Conservation (phyloP, 805 yeast genomes). For the Grigorovia transvaalensis region DNA sequence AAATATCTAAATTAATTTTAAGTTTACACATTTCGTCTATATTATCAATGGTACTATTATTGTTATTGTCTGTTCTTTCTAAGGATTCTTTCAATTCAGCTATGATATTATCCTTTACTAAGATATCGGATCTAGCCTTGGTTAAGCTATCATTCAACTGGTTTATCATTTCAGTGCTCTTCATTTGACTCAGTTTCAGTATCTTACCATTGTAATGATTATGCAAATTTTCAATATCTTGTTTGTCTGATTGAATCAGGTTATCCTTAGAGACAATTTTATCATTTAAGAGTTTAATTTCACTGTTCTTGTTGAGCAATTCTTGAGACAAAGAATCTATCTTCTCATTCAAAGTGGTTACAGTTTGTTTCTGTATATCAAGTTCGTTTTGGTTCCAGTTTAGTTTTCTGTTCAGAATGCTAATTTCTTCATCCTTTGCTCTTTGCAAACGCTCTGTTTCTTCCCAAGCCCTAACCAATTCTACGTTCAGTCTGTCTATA, state of each 20-base stretch:
- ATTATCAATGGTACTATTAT: not conserved
- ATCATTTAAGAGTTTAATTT: not conserved
- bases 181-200: not conserved
- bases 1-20: slow-evolving; percentile 50
- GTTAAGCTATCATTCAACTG: not conserved
- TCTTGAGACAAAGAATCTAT: not conserved
- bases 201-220: not conserved
- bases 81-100: slow-evolving; percentile 30
- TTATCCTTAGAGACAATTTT: not conserved
- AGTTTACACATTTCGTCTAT: slow-evolving; percentile 17
- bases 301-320: not conserved
- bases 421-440: slow-evolving; percentile 34
- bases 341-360: not conserved
- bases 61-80: not conserved
- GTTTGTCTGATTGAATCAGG: not conserved
- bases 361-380: slow-evolving; percentile 15
- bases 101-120: slow-evolving; percentile 29
- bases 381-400: slow-evolving; percentile 39
- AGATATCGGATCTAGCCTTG: not conserved
- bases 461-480: slow-evolving; percentile 12
- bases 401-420: slow-evolving; percentile 36
- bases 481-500: slow-evolving; percentile 28
- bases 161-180: not conserved
- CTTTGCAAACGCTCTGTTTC: slow-evolving; percentile 15
- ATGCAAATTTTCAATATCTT: not conserved